These are phyloP conservation scores for Agaricus sinodeliciosus DNA, from an alignment of 768 basidiomycete species.

Conservation along the genomic window DNA sequence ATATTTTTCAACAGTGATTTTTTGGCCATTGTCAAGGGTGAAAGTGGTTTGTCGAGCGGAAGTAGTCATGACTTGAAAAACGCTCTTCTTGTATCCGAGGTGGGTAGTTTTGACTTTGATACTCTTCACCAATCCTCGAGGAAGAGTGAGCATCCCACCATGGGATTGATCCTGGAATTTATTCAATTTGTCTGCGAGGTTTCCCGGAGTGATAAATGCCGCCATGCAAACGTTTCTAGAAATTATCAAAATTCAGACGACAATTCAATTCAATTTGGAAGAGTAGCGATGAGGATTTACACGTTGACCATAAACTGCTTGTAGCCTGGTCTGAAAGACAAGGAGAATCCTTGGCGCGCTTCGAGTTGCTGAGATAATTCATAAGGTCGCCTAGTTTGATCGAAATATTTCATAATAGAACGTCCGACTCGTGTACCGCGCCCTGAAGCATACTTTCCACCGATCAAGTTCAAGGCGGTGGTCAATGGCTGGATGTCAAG, in stretches of 20 bases:
- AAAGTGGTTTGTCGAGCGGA: slow-evolving; percentile 17
- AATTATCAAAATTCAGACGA: neutral
- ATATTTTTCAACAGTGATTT: slow-evolving; percentile 53
- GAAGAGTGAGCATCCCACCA: slow-evolving; percentile 38
- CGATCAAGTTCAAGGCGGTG: slow-evolving; percentile 49
- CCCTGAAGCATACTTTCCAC: slow-evolving; percentile 38
- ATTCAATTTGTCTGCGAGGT: slow-evolving; percentile 49
- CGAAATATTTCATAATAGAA: slow-evolving; percentile 38
- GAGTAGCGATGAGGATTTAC: slow-evolving; percentile 17
- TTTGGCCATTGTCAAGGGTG: slow-evolving; percentile 25
- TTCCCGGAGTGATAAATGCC: slow-evolving; percentile 49
- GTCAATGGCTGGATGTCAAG: slow-evolving; percentile 41
- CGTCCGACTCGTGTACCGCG: slow-evolving; percentile 42
- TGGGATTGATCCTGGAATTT: slow-evolving; percentile 33
- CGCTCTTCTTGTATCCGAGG: slow-evolving; percentile 45
- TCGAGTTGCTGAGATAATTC: slow-evolving; percentile 24
- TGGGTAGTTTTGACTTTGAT: slow-evolving; percentile 53
- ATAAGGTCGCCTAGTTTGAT: slow-evolving; percentile 14
- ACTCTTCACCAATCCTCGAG: slow-evolving; percentile 38
- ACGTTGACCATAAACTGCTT: slow-evolving; percentile 46
- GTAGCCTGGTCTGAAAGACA: slow-evolving; percentile 38
- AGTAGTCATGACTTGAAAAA: slow-evolving; percentile 11
- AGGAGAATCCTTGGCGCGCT: slow-evolving; percentile 37
- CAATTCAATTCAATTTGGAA: neutral
- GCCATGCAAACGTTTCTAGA: slow-evolving; percentile 46